A percentile compares a stretch with the other conserved stretches of the same genome.
Evolutionary conservation across 352 stramenopile genomes (phyloP).

Genomic region (Phytophthora vignae): DNA sequence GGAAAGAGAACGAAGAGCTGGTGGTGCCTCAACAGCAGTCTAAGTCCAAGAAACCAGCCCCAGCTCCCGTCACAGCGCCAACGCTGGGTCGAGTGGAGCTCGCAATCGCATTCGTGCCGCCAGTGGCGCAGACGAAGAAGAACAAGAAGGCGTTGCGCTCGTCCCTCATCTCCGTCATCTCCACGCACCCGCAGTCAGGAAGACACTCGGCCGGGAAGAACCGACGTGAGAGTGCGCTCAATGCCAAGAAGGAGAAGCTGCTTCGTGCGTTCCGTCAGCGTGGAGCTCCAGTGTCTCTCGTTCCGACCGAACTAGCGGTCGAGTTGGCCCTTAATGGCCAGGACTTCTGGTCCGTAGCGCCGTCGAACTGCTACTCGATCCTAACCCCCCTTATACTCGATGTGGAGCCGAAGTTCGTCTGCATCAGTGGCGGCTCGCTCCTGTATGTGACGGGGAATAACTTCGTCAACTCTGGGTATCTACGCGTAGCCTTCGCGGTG

Average conservation of each 20-base stretch:
- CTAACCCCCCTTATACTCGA: constrained; percentile 48
- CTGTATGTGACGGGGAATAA: constrained; percentile 60
- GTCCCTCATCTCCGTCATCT: constrained; percentile 62
- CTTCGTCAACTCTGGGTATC: constrained; percentile 50
- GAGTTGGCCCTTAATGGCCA: constrained; percentile 74
- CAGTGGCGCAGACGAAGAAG: constrained; percentile 21
- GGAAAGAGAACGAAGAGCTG: constrained; percentile 25
- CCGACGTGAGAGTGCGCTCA: constrained; percentile 17
- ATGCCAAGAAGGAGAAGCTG: constrained; percentile 56
- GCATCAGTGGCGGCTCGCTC: constrained; percentile 45
- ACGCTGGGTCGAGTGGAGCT: constrained; percentile 64
- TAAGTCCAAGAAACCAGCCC: constrained; percentile 21
- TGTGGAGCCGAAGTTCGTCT: constrained; percentile 55
- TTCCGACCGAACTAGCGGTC: constrained; percentile 60
- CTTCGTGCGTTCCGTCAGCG: constrained; percentile 57
- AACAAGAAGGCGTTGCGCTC: constrained; percentile 45
- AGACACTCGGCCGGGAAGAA: constrained; percentile 1
- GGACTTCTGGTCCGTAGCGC: constrained; percentile 64
- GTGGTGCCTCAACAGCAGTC: constrained; percentile 2
- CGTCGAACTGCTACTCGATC: constrained; percentile 45
- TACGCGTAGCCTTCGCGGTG: constrained; percentile 60
- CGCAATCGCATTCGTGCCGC: constrained; percentile 54
- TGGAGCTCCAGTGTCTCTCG: constrained; percentile 30
- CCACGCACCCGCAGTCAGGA: constrained; percentile 31
- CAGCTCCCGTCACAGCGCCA: background rate